Evolutionary conservation across 129 eudicot genomes (phyloP), one percentile per base, ranked within the genome.

Genomic region (Arctium minus): DNA sequence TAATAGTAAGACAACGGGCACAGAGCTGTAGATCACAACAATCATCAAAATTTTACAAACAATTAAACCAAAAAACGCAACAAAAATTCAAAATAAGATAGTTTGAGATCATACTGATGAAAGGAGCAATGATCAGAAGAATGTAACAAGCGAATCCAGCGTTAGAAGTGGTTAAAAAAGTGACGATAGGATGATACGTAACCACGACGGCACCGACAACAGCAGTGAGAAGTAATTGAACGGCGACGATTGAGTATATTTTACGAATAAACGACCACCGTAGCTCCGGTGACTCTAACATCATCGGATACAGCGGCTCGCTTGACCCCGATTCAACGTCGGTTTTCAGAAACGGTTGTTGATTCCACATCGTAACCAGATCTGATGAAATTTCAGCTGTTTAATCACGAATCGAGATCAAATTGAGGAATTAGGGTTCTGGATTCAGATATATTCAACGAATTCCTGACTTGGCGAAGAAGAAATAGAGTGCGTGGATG

Each of bases 251-350:
- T 1, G 98, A 81, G 70, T 94, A 94, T n/a, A 94, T 86, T 82
- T 91, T 94, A 5, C 97, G 87, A 33, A 94, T 91, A 81, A 94
- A 94, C 3, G 91, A 88, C 98, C 98, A 94, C 60, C 98, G 88
- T 73, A 94, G 90, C 81, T 89, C 87, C 50, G 97, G 97, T 2
- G 86, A 79, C 79, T 94, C 98, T 78, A 81, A 36, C 98, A 90
- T 90, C 79, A 83, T 79, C 76, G 97, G 98, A 18, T 94, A 94
- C 50, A 94, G 74, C 74, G 88, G 92, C 71, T 75, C 78, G 3
- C 72, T 2, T 13, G 70, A 79, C n/a, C 91, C 97, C 22, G 89
- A 78, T 29, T 94, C 97, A 72, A 92, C 71, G 85, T 94, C 97
- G 83, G 74, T 13, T 82, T 92, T 94, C 80, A 87, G 42, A 74